Conservation (phyloP, 495 filamentous ascomycete genomes). For the Immersiella caudata region DNA sequence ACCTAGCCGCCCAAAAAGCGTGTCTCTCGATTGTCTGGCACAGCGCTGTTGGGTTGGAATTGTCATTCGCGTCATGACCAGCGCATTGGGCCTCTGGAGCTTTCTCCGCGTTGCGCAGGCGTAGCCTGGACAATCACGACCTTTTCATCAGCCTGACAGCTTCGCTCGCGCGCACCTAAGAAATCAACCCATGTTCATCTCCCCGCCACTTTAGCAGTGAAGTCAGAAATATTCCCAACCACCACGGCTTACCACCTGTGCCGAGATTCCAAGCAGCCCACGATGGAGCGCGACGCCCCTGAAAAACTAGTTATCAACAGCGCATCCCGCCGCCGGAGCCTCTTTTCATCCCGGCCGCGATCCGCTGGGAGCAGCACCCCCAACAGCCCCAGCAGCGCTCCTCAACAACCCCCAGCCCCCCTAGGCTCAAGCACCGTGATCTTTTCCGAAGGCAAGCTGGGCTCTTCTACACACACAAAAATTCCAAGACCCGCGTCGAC, state of each 20-base stretch:
- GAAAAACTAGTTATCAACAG: slow-evolving; percentile 31
- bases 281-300: slow-evolving; percentile 33
- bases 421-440: slow-evolving; percentile 6
- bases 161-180: background rate
- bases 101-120: background rate
- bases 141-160: background rate
- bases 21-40: background rate
- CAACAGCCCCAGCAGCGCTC: background rate
- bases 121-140: background rate
- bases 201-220: background rate
- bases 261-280: slow-evolving; percentile 10
- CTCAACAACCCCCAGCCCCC: slow-evolving; percentile 16
- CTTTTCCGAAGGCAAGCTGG: slow-evolving; percentile 24
- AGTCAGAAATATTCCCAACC: background rate
- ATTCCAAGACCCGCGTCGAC: slow-evolving; percentile 43
- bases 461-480: slow-evolving; percentile 40
- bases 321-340: slow-evolving; percentile 28
- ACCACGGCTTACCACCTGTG: background rate
- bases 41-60: slow-evolving; percentile 2
- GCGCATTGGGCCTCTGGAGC: slow-evolving; percentile 4
- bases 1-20: background rate
- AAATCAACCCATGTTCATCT: background rate
- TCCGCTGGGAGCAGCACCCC: slow-evolving; percentile 23
- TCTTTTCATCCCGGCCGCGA: slow-evolving; percentile 28
- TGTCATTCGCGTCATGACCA: slow-evolving; percentile 9